phyloP scores from a whole-genome alignment of 768 basidiomycete genomes.

The Albatrellus ellisii region DNA sequence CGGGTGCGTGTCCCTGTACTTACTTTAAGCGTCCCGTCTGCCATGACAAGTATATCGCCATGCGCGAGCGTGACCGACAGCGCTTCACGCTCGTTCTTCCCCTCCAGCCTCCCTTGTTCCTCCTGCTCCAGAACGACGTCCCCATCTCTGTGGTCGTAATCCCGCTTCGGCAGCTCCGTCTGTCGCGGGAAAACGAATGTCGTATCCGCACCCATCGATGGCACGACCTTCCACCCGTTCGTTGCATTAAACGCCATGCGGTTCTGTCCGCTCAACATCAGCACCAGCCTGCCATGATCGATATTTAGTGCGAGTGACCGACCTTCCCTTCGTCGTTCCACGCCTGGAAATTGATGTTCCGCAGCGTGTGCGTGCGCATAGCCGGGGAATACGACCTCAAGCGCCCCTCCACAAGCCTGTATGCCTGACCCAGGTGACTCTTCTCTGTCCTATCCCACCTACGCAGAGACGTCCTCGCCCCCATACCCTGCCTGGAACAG shows the following conservation, averaged over 20 bases:
- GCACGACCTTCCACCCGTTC: constrained; percentile 1
- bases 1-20: too few species aligned
- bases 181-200: constrained; percentile 2
- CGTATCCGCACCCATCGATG: constrained; percentile 12
- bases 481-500: constrained; percentile 1
- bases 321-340: not conserved
- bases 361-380: constrained; percentile 2
- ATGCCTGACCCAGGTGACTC: constrained; percentile 3
- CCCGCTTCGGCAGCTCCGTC: too few species aligned
- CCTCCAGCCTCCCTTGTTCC: not conserved
- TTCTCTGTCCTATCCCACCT: not conserved
- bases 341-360: constrained; percentile 3
- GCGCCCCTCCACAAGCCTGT: constrained; percentile 1
- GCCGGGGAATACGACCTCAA: constrained; percentile 1
- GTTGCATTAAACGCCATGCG: constrained; percentile 4
- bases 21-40: too few species aligned
- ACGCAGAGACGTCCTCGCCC: not conserved
- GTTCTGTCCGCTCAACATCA: not conserved
- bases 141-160: not conserved
- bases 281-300: not conserved
- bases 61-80: constrained; percentile 13
- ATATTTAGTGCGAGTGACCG: too few species aligned
- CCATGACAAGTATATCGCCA: constrained; percentile 9
- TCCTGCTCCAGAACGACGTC: not conserved
- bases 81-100: too few species aligned